Conservation (phyloP, 2,329 filamentous ascomycete species). For the Hymenoscyphus occultus region DNA sequence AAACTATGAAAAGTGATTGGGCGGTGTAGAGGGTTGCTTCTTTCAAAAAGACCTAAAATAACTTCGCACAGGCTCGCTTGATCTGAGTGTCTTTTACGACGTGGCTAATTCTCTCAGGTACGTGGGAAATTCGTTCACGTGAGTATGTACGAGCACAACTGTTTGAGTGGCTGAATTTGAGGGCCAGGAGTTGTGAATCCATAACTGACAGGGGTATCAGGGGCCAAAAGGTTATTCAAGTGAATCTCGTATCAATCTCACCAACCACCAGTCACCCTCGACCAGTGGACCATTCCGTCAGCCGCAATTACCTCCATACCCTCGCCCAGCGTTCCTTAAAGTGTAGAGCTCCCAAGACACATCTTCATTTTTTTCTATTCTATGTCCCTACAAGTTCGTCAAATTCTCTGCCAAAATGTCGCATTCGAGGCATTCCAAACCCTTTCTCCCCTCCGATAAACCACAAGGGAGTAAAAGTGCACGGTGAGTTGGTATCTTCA, state of each 20-base stretch:
- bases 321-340: slow-evolving; percentile 1
- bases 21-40: too few relatives aligned
- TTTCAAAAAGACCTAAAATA: too few relatives aligned
- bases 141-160: background rate
- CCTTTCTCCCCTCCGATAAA: background rate
- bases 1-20: too few relatives aligned
- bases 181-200: background rate
- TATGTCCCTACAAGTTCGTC: background rate
- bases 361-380: background rate
- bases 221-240: slow-evolving; percentile 2
- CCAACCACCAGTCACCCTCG: background rate
- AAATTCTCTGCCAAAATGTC: slow-evolving; percentile 8
- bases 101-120: background rate
- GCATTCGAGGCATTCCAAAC: background rate
- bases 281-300: background rate
- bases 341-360: background rate
- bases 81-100: background rate
- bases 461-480: slow-evolving; percentile 4
- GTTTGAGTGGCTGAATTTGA: background rate
- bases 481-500: slow-evolving; percentile 5
- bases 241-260: background rate
- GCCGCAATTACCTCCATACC: background rate
- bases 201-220: background rate
- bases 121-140: background rate
- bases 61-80: background rate